These are phyloP conservation scores for Gnaphalium uliginosum DNA, from an alignment of 129 eudicot genomes.

Conservation along the genomic window DNA sequence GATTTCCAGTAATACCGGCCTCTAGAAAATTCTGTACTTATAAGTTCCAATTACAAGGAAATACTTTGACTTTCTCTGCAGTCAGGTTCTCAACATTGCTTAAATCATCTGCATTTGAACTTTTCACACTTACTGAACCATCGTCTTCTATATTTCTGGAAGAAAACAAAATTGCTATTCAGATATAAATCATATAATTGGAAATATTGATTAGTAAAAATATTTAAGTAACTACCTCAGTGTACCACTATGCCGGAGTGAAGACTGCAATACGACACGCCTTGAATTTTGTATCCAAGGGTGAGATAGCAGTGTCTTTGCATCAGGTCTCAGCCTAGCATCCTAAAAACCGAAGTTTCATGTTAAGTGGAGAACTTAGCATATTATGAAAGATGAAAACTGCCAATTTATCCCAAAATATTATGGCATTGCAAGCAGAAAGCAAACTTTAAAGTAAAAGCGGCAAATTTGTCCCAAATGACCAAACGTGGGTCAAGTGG, in stretches of 20 bases:
- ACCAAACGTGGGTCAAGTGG: not conserved
- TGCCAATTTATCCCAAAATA: not conserved
- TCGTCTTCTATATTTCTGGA: conserved; percentile 76
- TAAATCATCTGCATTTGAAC: conserved; percentile 52
- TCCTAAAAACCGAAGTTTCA: conserved; percentile 55
- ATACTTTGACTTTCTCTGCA: conserved; percentile 51
- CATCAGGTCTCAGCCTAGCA: conserved; percentile 97
- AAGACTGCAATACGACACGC: conserved; percentile 76
- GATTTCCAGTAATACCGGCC: conserved; percentile 17
- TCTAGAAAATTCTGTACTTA: conserved; percentile 11
- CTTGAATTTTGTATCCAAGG: conserved; percentile 98
- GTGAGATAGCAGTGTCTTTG: conserved; percentile 89
- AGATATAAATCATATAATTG: conserved; percentile 11
- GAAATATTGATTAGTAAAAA: not conserved
- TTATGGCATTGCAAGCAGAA: conserved; percentile 1
- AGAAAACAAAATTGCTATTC: conserved; percentile 27
- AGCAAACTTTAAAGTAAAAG: not conserved
- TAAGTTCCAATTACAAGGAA: conserved; percentile 22
- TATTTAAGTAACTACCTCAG: conserved; percentile 47
- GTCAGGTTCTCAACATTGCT: conserved; percentile 45
- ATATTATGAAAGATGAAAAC: not conserved
- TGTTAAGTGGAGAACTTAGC: conserved; percentile 22
- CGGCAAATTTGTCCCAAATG: not conserved
- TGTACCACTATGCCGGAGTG: conserved; percentile 82
- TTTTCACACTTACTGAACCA: conserved; percentile 47